Evolutionary conservation across 192 early-diverging fungal genomes (phyloP).

Genomic region (Dissophora ornata): DNA sequence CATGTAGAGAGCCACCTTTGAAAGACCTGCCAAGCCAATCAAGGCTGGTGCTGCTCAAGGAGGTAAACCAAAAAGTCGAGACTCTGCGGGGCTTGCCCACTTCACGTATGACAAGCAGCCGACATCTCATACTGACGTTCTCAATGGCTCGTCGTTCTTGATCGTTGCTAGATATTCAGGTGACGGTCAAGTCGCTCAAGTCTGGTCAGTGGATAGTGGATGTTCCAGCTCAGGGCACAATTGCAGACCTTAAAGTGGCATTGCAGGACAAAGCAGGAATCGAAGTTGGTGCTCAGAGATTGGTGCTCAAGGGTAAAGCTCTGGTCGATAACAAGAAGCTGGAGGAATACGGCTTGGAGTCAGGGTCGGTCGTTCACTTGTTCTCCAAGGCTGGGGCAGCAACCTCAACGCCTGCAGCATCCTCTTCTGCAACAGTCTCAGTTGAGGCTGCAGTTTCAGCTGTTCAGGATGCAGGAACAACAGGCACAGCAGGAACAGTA

Average conservation of each 20-base stretch:
- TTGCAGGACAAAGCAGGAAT: slow-evolving; percentile 45
- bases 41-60: slow-evolving; percentile 33
- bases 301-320: slow-evolving; percentile 71
- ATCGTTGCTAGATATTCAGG: slow-evolving; percentile 42
- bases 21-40: slow-evolving; percentile 29
- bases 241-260: slow-evolving; percentile 54
- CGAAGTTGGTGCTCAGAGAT: slow-evolving; percentile 55
- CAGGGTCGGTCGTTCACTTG: slow-evolving; percentile 61
- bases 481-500: neutral
- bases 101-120: too few species aligned
- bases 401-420: neutral
- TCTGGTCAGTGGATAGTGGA: slow-evolving; percentile 52
- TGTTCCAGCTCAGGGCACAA: slow-evolving; percentile 53
- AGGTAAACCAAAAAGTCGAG: slow-evolving; percentile 23
- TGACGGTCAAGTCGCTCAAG: slow-evolving; percentile 59
- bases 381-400: slow-evolving; percentile 57
- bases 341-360: slow-evolving; percentile 58
- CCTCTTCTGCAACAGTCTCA: neutral
- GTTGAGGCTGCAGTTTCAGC: neutral
- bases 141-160: neutral
- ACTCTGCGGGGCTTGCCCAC: too few species aligned
- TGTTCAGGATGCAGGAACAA: neutral
- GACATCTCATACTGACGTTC: too few species aligned
- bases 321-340: slow-evolving; percentile 65
- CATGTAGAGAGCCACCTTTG: slow-evolving; percentile 50